Evolutionary conservation across 768 basidiomycete genomes (phyloP).

Genomic region (Termitomyces sp.): DNA sequence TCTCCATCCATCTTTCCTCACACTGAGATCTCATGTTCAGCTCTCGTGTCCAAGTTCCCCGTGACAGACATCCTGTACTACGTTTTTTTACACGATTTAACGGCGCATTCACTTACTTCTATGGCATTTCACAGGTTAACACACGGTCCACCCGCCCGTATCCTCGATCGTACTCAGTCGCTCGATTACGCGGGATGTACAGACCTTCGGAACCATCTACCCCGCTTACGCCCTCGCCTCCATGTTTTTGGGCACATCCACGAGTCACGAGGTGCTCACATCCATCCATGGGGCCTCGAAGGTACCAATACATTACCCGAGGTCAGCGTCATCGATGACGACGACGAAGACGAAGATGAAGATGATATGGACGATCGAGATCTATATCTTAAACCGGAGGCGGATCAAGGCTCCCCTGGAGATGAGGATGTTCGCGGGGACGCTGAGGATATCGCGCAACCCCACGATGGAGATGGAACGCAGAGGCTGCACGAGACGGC

Average conservation of each 20-base stretch:
- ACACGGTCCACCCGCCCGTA: background rate
- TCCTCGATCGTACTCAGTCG: constrained; percentile 15
- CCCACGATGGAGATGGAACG: too few species aligned
- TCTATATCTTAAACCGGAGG: too few species aligned
- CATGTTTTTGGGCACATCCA: constrained; percentile 67
- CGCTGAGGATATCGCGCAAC: too few species aligned
- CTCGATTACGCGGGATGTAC: constrained; percentile 43
- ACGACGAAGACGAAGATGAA: background rate
- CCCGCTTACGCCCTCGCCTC: constrained; percentile 24
- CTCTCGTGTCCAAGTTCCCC: background rate
- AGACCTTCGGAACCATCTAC: constrained; percentile 22
- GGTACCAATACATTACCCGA: background rate
- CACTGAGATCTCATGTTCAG: background rate
- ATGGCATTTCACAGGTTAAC: too few species aligned
- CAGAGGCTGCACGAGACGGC: too few species aligned
- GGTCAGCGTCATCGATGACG: background rate
- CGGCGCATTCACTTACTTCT: too few species aligned
- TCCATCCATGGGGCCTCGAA: constrained; percentile 29
- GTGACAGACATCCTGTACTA: background rate
- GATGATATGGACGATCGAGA: too few species aligned
- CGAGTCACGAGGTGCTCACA: constrained; percentile 47
- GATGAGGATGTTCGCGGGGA: too few species aligned
- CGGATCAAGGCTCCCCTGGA: too few species aligned
- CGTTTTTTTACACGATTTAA: too few species aligned
- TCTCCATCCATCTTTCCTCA: background rate